These are phyloP conservation scores for Diplodia scrobiculata DNA, from an alignment of 2,329 filamentous ascomycete species.

Conservation along the genomic window DNA sequence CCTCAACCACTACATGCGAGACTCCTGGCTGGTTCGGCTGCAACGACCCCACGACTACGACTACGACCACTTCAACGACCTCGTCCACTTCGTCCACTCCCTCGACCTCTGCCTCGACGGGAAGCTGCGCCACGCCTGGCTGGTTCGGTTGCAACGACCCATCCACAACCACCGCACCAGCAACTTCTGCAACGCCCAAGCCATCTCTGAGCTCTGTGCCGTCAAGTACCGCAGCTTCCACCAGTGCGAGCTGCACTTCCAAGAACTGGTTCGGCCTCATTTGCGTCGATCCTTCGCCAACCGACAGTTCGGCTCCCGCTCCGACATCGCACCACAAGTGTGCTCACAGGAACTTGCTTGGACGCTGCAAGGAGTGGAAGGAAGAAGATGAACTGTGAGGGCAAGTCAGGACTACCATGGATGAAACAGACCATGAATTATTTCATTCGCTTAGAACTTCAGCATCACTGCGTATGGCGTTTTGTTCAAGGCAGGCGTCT, in stretches of 20 bases:
- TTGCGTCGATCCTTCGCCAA: slow-evolving; percentile 31
- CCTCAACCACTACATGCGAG: slow-evolving; percentile 48
- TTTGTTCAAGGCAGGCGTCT: slow-evolving; percentile 9
- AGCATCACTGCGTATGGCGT: slow-evolving; percentile 11
- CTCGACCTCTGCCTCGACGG: slow-evolving; percentile 31
- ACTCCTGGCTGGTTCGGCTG: slow-evolving; percentile 68
- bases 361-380: slow-evolving; percentile 26
- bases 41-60: slow-evolving; percentile 55
- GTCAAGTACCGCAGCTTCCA: slow-evolving; percentile 29
- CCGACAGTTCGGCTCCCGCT: not conserved
- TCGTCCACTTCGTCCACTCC: slow-evolving; percentile 43
- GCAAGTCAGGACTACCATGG: not conserved
- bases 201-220: slow-evolving; percentile 35
- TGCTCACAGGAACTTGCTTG: slow-evolving; percentile 3
- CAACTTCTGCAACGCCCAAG: slow-evolving; percentile 39
- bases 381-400: slow-evolving; percentile 25
- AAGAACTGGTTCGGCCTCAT: slow-evolving; percentile 30
- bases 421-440: not conserved
- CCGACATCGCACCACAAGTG: slow-evolving; percentile 21
- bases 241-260: slow-evolving; percentile 34
- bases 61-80: slow-evolving; percentile 40
- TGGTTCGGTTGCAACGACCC: slow-evolving; percentile 57
- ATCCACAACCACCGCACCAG: slow-evolving; percentile 46
- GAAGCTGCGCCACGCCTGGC: slow-evolving; percentile 48
- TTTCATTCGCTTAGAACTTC: slow-evolving; percentile 12